Conservation (phyloP, 2,329 filamentous ascomycete species). For the Scytalidium sp. region DNA sequence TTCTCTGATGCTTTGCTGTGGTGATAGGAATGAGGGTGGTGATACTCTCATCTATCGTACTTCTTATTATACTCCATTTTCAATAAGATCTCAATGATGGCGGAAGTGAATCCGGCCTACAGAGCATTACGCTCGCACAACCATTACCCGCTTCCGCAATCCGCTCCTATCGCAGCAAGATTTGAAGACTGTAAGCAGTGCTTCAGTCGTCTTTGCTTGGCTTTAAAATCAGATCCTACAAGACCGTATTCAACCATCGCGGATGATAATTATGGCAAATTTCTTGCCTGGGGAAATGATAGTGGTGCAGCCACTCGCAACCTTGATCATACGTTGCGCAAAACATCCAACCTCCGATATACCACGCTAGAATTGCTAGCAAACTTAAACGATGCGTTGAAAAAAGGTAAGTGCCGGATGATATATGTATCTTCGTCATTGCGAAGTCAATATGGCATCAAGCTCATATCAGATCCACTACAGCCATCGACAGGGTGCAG, state of each 20-base stretch:
- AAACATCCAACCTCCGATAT: constrained; percentile 1
- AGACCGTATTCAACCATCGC: not conserved
- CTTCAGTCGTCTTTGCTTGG: not conserved
- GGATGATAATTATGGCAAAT: not conserved
- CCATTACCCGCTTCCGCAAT: not conserved
- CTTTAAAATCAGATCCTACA: not conserved
- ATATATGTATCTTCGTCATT: not conserved
- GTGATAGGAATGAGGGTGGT: no score
- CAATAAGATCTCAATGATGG: not conserved
- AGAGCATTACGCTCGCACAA: not conserved
- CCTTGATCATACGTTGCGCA: constrained; percentile 12
- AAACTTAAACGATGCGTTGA: constrained; percentile 7
- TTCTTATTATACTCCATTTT: not conserved
- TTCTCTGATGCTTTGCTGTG: no score
- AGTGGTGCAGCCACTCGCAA: constrained; percentile 12
- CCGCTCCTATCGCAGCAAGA: not conserved
- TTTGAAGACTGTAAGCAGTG: not conserved
- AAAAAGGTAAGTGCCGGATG: constrained; percentile 3
- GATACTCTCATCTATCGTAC: not conserved
- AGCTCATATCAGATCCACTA: constrained; percentile 1
- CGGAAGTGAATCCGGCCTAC: not conserved
- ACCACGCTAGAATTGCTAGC: constrained; percentile 7
- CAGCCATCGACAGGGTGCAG: not conserved
- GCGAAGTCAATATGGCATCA: constrained; percentile 3
- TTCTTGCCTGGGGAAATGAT: constrained; percentile 12